Base-by-base conservation (phyloP, 805 yeast species). In the Saccharomycopsis fermentans region DNA sequence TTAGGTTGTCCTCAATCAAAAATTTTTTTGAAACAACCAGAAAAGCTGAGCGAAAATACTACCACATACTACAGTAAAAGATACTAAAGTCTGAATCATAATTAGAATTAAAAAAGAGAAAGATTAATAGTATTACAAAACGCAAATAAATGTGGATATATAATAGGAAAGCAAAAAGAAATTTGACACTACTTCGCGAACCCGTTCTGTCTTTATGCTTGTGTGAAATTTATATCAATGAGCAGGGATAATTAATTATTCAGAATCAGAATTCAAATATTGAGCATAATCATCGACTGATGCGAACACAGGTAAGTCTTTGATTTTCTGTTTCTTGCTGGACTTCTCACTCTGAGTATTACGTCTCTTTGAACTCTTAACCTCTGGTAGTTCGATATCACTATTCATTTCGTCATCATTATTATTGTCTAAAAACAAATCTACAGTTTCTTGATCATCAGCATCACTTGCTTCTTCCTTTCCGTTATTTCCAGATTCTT, bases 281-380 rank as follows among this genome's bases (percentile, higher is more conserved):
- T 58, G 52, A 14, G 58, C 52, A 68, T 90, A 90, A 62, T 87
- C 96, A 48, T 87, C 96, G 9, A 84, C 96, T 52, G 90, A 84
- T 1, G 96, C 97, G 74, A 90, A 91, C 21, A 83, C 77, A 24
- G 97, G 97, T 61, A 91, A 74, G 53, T 78, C 81, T 67, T 80
- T 83, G 66, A 87, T 73, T 69, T 80, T 83, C 52, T 75, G 71
- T 68, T 76, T 81, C 74, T 80, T 82, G 19, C 76, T 64, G 63
- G 73, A 75, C 61, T 66, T 66, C 24, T 62, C 61, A 63, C 70
- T 59, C 55, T 66, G 50, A 51, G 58, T 40, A 35, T 58, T 63
- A 55, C 14, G 26, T 67, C 65, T 62, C 63, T 56, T 59, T 60
- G 6, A 61, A 65, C 8, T 60, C 59, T 9, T 62, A 65, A 5